Evolutionary conservation across 2,329 filamentous ascomycete genomes (phyloP).

Genomic region (Cladobotryum protrusum): DNA sequence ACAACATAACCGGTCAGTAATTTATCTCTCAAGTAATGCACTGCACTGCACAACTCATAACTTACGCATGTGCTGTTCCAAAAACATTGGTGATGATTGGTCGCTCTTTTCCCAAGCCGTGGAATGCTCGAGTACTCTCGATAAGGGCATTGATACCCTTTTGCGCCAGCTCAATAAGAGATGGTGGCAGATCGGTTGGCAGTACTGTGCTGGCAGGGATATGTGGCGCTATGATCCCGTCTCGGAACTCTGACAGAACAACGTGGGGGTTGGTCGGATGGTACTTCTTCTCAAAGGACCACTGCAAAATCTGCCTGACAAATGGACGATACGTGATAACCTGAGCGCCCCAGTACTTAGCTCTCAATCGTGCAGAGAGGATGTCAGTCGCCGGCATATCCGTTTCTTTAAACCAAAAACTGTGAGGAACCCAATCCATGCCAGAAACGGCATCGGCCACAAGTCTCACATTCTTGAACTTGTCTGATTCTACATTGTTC

Average conservation of each 20-base stretch:
- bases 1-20: slow-evolving; percentile 13
- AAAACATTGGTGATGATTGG: slow-evolving; percentile 93
- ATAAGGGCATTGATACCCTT: slow-evolving; percentile 69
- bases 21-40: background rate
- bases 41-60: slow-evolving; percentile 20
- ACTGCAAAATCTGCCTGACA: slow-evolving; percentile 49
- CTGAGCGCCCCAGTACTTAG: slow-evolving; percentile 89
- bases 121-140: slow-evolving; percentile 78
- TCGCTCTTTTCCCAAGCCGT: slow-evolving; percentile 55
- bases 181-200: slow-evolving; percentile 34
- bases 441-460: slow-evolving; percentile 38
- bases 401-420: slow-evolving; percentile 54
- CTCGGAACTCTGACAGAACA: slow-evolving; percentile 28
- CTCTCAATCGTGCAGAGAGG: slow-evolving; percentile 74
- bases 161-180: slow-evolving; percentile 49
- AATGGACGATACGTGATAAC: slow-evolving; percentile 87
- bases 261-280: slow-evolving; percentile 29
- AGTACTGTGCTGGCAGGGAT: slow-evolving; percentile 32
- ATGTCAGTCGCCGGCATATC: slow-evolving; percentile 71
- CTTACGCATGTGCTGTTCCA: slow-evolving; percentile 92
- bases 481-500: slow-evolving; percentile 23
- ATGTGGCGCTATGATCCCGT: slow-evolving; percentile 30
- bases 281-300: slow-evolving; percentile 32
- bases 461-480: slow-evolving; percentile 42
- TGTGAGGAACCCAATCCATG: slow-evolving; percentile 41